Evolutionary conservation across 2,329 filamentous ascomycete species (phyloP).

Genomic region (Aspergillus eucalypticola): DNA sequence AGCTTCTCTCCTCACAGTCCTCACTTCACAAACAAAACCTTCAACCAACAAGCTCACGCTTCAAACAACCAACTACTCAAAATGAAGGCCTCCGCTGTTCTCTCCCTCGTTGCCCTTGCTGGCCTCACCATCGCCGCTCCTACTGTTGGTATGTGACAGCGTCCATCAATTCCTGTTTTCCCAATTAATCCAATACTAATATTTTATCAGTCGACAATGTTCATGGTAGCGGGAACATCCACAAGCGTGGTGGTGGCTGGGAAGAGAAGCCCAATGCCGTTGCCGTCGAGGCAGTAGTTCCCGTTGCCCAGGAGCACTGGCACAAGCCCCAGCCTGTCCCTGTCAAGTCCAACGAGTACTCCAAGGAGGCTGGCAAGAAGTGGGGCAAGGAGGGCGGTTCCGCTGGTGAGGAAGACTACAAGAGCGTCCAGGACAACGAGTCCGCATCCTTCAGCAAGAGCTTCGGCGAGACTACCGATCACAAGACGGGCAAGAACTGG

Average conservation of each 20-base stretch:
- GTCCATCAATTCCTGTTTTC: background rate
- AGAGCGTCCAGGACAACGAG: background rate
- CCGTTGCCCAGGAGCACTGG: background rate
- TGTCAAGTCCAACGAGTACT: background rate
- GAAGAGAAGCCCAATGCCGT: background rate
- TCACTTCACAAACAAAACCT: background rate
- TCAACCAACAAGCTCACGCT: background rate
- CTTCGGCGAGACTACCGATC: background rate
- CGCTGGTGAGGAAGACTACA: background rate
- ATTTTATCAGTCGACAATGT: background rate
- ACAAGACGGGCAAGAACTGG: background rate
- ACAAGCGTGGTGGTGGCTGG: background rate
- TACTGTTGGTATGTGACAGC: background rate
- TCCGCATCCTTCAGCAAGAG: background rate
- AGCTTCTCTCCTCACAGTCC: background rate
- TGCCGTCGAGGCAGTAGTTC: too few relatives aligned
- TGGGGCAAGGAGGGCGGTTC: background rate
- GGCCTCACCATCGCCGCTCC: conserved; percentile 6
- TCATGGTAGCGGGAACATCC: too few relatives aligned
- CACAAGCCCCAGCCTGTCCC: background rate
- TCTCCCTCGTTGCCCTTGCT: conserved; percentile 8
- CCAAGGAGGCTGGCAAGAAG: background rate
- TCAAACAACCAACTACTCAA: background rate
- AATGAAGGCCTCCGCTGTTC: conserved; percentile 8
- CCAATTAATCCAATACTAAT: background rate